A percentile compares a stretch with the other conserved stretches of the same genome.
Conservation (phyloP, 2,329 filamentous ascomycete species). For the Pseudonectria foliicola region DNA sequence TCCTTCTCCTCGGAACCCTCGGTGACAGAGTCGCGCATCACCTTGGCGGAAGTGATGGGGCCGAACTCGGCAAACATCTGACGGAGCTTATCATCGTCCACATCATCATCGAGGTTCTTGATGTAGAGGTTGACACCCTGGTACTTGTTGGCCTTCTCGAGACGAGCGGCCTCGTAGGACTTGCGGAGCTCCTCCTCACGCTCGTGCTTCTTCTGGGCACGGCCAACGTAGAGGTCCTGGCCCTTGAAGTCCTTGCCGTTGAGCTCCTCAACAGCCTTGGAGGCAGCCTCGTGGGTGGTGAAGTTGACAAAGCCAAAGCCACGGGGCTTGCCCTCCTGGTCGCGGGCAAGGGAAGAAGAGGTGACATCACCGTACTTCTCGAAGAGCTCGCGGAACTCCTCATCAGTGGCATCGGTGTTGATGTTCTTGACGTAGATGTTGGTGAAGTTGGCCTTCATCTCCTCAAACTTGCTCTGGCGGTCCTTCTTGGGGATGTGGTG, state of each 20-base stretch:
- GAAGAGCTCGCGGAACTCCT: constrained; percentile 91
- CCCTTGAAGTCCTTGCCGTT: constrained; percentile 89
- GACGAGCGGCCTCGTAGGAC: constrained; percentile 94
- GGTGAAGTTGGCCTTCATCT: constrained; percentile 99
- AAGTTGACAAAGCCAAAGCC: constrained; percentile 97
- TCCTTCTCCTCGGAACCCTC: constrained; percentile 51
- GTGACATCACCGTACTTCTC: constrained; percentile 91
- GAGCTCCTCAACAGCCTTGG: constrained; percentile 81
- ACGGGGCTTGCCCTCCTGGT: constrained; percentile 84
- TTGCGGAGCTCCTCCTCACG: constrained; percentile 98
- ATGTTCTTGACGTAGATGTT: constrained; percentile 99
- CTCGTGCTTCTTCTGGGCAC: constrained; percentile 99
- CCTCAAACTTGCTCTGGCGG: constrained; percentile 99
- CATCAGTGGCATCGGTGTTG: constrained; percentile 72
- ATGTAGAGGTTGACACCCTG: constrained; percentile 99
- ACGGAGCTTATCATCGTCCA: constrained; percentile 96
- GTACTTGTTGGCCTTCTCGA: constrained; percentile 99
- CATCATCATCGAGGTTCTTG: constrained; percentile 95
- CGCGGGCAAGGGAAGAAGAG: constrained; percentile 86
- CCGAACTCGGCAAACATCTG: constrained; percentile 88
- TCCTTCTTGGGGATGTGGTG: constrained; percentile 99
- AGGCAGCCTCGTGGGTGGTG: constrained; percentile 80
- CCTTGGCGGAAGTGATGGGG: constrained; percentile 96
- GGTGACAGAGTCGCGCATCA: constrained; percentile 79
- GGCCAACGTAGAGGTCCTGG: constrained; percentile 95